Conservation (phyloP, 768 basidiomycete genomes). For the Chalciporus piperatus region DNA sequence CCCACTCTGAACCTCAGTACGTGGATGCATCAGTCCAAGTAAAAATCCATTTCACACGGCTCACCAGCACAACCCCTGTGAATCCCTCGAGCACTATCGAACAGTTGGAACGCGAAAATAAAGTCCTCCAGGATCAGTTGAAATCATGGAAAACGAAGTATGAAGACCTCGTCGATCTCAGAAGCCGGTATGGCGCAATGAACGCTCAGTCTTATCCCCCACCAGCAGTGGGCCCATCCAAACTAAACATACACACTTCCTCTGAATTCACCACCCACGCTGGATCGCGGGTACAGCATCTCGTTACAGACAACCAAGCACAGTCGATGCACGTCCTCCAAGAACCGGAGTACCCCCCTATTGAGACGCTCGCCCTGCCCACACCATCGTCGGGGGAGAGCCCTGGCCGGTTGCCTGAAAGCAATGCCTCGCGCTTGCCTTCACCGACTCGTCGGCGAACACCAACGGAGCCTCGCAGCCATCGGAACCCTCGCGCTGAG, state of each 20-base stretch:
- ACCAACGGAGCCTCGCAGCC: slow-evolving; percentile 9
- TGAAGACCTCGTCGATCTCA: slow-evolving; percentile 11
- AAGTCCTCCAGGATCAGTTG: slow-evolving; percentile 5
- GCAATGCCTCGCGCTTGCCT: not conserved
- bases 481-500: not conserved
- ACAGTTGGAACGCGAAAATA: slow-evolving; percentile 19
- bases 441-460: slow-evolving; percentile 1
- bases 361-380: slow-evolving; percentile 11
- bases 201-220: not conserved
- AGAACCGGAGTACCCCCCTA: slow-evolving; percentile 15
- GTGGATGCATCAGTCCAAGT: slow-evolving; percentile 25
- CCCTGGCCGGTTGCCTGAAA: not conserved
- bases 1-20: slow-evolving; percentile 11
- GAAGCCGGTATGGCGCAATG: not conserved
- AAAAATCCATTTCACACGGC: slow-evolving; percentile 20
- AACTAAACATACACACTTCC: not conserved
- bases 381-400: slow-evolving; percentile 11
- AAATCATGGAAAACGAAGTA: slow-evolving; percentile 9
- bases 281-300: slow-evolving; percentile 14
- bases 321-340: not conserved
- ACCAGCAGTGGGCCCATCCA: not conserved
- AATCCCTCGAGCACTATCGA: slow-evolving; percentile 12
- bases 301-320: not conserved
- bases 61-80: not conserved
- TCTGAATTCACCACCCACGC: slow-evolving; percentile 13